Conservation (phyloP, 345 rosid species). For the Chamaenerion angustifolium region DNA sequence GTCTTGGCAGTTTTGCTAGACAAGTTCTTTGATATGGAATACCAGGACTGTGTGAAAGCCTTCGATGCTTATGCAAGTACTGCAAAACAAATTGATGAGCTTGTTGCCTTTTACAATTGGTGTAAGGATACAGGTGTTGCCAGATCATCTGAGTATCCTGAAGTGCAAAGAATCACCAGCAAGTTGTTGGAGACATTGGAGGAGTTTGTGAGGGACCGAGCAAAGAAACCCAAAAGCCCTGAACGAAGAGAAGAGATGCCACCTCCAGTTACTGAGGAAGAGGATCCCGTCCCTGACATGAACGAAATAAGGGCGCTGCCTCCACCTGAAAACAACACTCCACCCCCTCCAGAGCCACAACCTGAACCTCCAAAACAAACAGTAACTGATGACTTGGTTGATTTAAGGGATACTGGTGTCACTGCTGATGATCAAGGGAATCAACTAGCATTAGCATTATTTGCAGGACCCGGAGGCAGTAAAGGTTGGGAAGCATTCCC, state of each 20-base stretch:
- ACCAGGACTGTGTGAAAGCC: constrained; percentile 61
- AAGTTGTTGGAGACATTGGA: constrained; percentile 73
- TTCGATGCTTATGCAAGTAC: constrained; percentile 80
- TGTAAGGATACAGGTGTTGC: constrained; percentile 77
- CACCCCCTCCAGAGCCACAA: constrained; percentile 46
- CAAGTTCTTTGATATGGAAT: constrained; percentile 75
- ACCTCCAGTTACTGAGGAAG: constrained; percentile 24
- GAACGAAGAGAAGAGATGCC: constrained; percentile 46
- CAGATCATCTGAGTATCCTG: constrained; percentile 82
- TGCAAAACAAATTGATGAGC: constrained; percentile 79
- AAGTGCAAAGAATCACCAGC: constrained; percentile 73
- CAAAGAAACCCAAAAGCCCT: constrained; percentile 50
- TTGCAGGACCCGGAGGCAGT: constrained; percentile 31
- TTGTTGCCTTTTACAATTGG: constrained; percentile 61
- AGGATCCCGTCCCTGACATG: constrained; percentile 39
- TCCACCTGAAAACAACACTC: constrained; percentile 33
- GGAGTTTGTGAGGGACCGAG: constrained; percentile 67
- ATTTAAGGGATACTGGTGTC: constrained; percentile 55
- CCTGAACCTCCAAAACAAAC: constrained; percentile 32
- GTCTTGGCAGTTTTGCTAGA: constrained; percentile 73
- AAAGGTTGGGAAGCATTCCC: constrained; percentile 72
- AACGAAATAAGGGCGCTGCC: constrained; percentile 78
- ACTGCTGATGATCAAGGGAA: constrained; percentile 88
- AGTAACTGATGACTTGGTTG: constrained; percentile 52
- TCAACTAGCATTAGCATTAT: constrained; percentile 71